phyloP scores from a whole-genome alignment of 2,329 filamentous ascomycete genomes.

The Catunica adiposa region DNA sequence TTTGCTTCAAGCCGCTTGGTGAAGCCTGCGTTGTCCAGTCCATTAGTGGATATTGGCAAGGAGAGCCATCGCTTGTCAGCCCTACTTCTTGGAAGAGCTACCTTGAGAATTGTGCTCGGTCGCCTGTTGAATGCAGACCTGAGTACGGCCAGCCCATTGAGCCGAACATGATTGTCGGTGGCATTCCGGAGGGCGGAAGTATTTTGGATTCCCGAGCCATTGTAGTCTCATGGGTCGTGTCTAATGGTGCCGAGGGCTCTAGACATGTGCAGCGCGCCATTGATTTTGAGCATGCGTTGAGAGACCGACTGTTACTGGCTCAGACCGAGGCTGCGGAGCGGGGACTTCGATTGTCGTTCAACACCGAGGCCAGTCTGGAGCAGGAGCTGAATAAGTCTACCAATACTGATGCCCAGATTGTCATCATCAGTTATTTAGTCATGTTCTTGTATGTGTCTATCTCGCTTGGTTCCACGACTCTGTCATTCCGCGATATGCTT shows the following conservation, averaged over 20 bases:
- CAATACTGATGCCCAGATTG: conserved; percentile 94
- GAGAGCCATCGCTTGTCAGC: conserved; percentile 44
- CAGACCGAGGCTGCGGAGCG: conserved; percentile 63
- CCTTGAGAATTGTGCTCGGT: conserved; percentile 56
- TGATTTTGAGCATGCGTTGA: conserved; percentile 76
- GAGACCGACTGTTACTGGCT: conserved; percentile 54
- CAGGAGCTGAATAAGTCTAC: conserved; percentile 95
- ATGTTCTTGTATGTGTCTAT: conserved; percentile 98
- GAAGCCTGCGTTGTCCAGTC: conserved; percentile 86
- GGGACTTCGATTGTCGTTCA: conserved; percentile 81
- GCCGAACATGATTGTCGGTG: conserved; percentile 71
- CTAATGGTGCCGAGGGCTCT: conserved; percentile 64
- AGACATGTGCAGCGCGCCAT: conserved; percentile 55
- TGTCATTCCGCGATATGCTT: conserved; percentile 60
- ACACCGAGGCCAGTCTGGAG: conserved; percentile 85
- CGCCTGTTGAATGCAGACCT: conserved; percentile 72
- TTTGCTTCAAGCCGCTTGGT: conserved; percentile 88
- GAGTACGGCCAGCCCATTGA: conserved; percentile 80
- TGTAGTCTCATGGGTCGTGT: conserved; percentile 87
- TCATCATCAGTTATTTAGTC: conserved; percentile 90
- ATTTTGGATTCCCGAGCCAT: conserved; percentile 62
- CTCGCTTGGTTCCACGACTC: conserved; percentile 72
- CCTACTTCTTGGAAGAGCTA: conserved; percentile 54
- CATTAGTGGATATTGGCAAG: conserved; percentile 73
- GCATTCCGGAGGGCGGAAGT: conserved; percentile 42